These are phyloP conservation scores for Xylaria sp. DNA, from an alignment of 2,329 filamentous ascomycete genomes.

Conservation along the genomic window DNA sequence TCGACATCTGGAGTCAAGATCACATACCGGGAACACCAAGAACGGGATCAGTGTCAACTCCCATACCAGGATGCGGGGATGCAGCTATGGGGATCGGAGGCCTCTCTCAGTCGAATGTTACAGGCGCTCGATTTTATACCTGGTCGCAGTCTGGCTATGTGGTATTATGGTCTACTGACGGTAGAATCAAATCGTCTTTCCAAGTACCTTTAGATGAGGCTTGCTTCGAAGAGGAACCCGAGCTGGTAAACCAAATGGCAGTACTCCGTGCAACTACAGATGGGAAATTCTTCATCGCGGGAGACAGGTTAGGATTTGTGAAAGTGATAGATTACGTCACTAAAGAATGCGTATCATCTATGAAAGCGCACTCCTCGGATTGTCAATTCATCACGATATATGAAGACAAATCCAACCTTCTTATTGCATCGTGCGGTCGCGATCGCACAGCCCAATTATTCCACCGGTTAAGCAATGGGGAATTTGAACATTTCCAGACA, in stretches of 20 bases:
- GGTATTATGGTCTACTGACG: conserved; percentile 83
- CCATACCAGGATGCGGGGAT: conserved; percentile 72
- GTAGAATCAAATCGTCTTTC: conserved; percentile 72
- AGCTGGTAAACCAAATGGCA: conserved; percentile 68
- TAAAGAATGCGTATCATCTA: conserved; percentile 72
- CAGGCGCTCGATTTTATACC: conserved; percentile 82
- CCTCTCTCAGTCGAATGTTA: conserved; percentile 68
- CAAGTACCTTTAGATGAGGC: conserved; percentile 76
- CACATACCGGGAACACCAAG: conserved; percentile 55
- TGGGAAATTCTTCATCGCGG: conserved; percentile 77
- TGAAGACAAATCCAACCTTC: conserved; percentile 67
- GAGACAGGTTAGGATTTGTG: conserved; percentile 87
- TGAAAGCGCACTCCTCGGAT: conserved; percentile 87
- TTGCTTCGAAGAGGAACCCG: conserved; percentile 61
- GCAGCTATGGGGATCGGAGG: conserved; percentile 78
- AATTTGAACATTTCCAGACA: conserved; percentile 86
- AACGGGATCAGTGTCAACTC: conserved; percentile 57
- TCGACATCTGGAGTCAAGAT: conserved; percentile 71
- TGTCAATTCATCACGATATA: conserved; percentile 83
- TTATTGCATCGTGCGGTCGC: conserved; percentile 85
- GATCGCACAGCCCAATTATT: conserved; percentile 97
- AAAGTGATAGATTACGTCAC: conserved; percentile 73
- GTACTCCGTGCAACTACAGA: conserved; percentile 69
- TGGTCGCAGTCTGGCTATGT: conserved; percentile 87
- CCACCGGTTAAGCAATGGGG: conserved; percentile 63